Evolutionary conservation across 2,329 filamentous ascomycete genomes (phyloP).

Genomic region (Ceratocystis cubensis): DNA sequence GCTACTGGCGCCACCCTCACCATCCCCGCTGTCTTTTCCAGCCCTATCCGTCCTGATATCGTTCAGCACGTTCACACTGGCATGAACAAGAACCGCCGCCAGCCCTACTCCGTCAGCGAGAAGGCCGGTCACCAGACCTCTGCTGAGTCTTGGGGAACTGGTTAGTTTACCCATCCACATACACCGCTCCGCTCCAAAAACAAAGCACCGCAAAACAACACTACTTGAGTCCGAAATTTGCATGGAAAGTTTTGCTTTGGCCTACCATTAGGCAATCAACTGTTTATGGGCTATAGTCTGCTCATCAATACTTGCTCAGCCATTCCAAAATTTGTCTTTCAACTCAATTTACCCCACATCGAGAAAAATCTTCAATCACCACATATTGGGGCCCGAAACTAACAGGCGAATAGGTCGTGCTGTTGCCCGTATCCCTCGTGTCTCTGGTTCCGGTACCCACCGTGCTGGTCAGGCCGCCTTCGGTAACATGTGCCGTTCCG

Average conservation of each 20-base stretch:
- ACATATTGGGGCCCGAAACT: slow-evolving; percentile 3
- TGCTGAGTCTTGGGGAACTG: slow-evolving; percentile 99
- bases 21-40: slow-evolving; percentile 91
- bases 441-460: slow-evolving; percentile 99
- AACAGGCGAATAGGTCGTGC: slow-evolving; percentile 61
- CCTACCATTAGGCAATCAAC: not conserved
- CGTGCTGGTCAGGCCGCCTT: slow-evolving; percentile 99
- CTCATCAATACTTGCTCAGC: not conserved
- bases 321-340: not conserved
- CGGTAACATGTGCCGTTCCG: slow-evolving; percentile 99
- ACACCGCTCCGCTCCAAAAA: not conserved
- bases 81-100: slow-evolving; percentile 99
- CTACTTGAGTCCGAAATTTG: not conserved
- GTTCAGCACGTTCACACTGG: slow-evolving; percentile 98
- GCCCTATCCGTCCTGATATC: slow-evolving; percentile 96
- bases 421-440: slow-evolving; percentile 99
- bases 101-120: slow-evolving; percentile 98
- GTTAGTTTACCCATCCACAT: slow-evolving; percentile 43
- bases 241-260: not conserved
- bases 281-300: not conserved
- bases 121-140: slow-evolving; percentile 99
- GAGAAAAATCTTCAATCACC: slow-evolving; percentile 10
- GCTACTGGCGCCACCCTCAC: slow-evolving; percentile 79
- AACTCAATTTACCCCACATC: not conserved
- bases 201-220: not conserved